Evolutionary conservation across 345 rosid species (phyloP).

Genomic region (Pistacia integerrima): DNA sequence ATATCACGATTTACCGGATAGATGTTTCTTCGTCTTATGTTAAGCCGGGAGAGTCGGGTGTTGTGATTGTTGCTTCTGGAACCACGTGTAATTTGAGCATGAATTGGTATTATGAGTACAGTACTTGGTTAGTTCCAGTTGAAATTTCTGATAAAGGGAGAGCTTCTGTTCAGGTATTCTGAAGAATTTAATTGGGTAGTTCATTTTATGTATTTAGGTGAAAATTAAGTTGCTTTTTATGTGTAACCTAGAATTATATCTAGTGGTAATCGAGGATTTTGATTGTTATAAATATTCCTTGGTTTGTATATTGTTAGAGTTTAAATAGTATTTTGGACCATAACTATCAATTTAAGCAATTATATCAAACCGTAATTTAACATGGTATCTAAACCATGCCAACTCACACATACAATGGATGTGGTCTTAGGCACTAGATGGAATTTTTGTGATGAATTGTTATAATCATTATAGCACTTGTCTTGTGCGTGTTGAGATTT

Average conservation of each 20-base stretch:
- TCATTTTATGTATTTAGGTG: neutral
- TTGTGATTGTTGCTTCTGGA: constrained; percentile 76
- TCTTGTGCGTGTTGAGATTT: neutral
- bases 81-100: constrained; percentile 83
- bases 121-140: constrained; percentile 67
- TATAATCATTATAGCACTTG: neutral
- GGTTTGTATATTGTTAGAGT: neutral
- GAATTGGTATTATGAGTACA: constrained; percentile 79
- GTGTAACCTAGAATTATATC: neutral
- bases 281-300: too few relatives aligned
- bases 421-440: neutral
- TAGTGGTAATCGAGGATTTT: too few relatives aligned
- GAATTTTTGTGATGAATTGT: neutral
- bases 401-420: too few relatives aligned
- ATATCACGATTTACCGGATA: constrained; percentile 69
- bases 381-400: too few relatives aligned
- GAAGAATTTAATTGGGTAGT: neutral
- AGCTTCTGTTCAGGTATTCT: constrained; percentile 83
- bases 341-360: neutral
- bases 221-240: constrained; percentile 3
- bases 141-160: constrained; percentile 71
- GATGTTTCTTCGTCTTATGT: constrained; percentile 69
- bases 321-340: neutral
- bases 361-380: too few relatives aligned
- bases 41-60: constrained; percentile 75